Evolutionary conservation across 177 flowering plant species (phyloP), one percentile per base, ranked within the genome.

Genomic region (Vitis hybrid): DNA sequence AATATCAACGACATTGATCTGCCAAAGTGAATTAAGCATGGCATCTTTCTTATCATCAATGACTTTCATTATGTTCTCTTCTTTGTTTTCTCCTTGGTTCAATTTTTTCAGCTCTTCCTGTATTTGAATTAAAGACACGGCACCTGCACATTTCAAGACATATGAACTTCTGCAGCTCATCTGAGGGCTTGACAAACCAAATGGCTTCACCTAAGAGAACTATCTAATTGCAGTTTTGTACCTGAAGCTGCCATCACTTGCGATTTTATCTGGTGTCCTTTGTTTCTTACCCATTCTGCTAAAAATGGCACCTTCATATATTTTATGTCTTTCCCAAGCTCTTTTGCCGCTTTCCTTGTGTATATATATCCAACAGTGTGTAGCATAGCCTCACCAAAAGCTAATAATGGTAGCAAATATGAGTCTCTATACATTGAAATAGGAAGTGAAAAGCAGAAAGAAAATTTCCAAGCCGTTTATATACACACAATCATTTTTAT

Each of bases 251-350:
- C 97, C 73, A 79, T 82, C 45, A 89, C 92, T 82, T 94, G 94
- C 6, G 98, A 92, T 69, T 89, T 94, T 67, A 93, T 85, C 60
- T 22, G 74, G 78, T 94, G 98, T 56, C 97, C 95, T 79, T 94
- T 94, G 78, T 91, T 90, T 49, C 97, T 79, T 1, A 92, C 97
- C 98, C 98, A 94, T 74, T 94, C 98, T 50, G 97, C 97, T 70
- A 92, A 20, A 74, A 88, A 94, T 13, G 98, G 98, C 29, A 92
- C 97, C 69, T 86, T 91, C 94, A 94, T 85, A 22, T 66, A 86
- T 33, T 85, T 76, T 60, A 64, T 87, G 67, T 84, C 91, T 82
- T 86, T 94, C 50, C 97, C 98, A 55, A 94, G 82, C 76, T 91
- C 95, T 75, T 66, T 88, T 65, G 98, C 85, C 77, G 90, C 91